These are phyloP conservation scores for Auricularia sp. DNA, from an alignment of 768 basidiomycete species.

Conservation along the genomic window DNA sequence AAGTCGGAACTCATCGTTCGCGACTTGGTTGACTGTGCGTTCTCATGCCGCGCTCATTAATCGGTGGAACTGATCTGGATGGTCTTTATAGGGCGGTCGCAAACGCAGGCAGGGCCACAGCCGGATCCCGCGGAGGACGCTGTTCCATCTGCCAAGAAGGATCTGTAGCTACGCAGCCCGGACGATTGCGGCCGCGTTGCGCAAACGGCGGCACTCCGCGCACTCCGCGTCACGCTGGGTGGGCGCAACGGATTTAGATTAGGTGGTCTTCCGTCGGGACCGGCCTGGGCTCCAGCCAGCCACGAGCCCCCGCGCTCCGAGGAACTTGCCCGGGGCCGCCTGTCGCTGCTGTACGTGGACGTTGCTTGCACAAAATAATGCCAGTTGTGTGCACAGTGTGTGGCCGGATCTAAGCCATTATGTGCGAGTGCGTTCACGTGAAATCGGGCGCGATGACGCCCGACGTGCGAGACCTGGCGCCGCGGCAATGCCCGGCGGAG, in stretches of 20 bases:
- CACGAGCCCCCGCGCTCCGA: not conserved
- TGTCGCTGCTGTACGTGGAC: no score
- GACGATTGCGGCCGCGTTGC: not conserved
- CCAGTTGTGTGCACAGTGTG: no score
- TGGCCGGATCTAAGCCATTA: no score
- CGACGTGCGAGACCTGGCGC: no score
- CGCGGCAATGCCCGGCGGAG: no score
- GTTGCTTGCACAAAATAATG: no score
- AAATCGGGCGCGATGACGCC: no score
- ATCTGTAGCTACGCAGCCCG: not conserved
- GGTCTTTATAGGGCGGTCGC: not conserved
- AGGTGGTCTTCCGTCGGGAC: not conserved
- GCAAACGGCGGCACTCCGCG: not conserved
- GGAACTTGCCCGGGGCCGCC: no score
- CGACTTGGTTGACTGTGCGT: constrained; percentile 31
- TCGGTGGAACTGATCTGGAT: not conserved
- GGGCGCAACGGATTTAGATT: not conserved
- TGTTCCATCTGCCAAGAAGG: not conserved
- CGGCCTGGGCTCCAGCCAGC: not conserved
- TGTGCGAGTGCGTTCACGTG: no score
- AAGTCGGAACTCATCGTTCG: constrained; percentile 65
- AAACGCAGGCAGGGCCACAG: not conserved
- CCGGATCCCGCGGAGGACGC: not conserved
- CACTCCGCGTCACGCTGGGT: not conserved
- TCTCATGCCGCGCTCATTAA: not conserved